Conservation (phyloP, 2,329 filamentous ascomycete genomes). For the Drechslerella stenobrocha region DNA sequence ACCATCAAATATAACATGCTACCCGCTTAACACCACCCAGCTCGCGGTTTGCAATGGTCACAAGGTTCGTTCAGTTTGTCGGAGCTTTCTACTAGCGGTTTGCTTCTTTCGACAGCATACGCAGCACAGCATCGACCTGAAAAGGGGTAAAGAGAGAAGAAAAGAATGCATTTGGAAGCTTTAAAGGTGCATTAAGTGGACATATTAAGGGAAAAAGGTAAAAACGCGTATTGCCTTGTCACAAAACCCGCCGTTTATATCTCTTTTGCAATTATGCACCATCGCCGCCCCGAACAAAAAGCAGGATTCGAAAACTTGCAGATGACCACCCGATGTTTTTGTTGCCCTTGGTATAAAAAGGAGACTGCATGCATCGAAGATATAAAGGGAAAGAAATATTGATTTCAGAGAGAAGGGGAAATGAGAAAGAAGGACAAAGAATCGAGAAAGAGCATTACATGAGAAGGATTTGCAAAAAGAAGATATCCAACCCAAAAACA, state of each 20-base stretch:
- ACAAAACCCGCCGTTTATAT: slow-evolving; percentile 49
- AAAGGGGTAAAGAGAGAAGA: slow-evolving; percentile 17
- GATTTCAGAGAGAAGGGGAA: not conserved
- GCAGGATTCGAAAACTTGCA: slow-evolving; percentile 41
- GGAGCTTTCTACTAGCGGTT: slow-evolving; percentile 13
- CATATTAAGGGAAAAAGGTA: slow-evolving; percentile 45
- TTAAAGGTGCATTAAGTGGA: slow-evolving; percentile 48
- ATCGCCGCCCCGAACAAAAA: slow-evolving; percentile 35
- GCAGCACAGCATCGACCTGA: slow-evolving; percentile 17
- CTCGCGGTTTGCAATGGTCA: slow-evolving; percentile 15
- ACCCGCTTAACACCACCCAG: not conserved
- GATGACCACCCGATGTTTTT: slow-evolving; percentile 48
- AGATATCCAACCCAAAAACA: slow-evolving; percentile 47
- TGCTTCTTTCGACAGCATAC: slow-evolving; percentile 22
- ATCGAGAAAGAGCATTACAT: slow-evolving; percentile 18
- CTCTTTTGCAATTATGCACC: slow-evolving; percentile 49
- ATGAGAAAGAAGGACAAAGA: slow-evolving; percentile 1
- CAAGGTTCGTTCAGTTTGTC: slow-evolving; percentile 11
- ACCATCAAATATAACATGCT: too few relatives aligned
- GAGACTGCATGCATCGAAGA: slow-evolving; percentile 45
- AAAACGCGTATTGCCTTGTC: slow-evolving; percentile 49
- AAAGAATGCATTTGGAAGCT: slow-evolving; percentile 48
- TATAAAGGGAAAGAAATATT: slow-evolving; percentile 21
- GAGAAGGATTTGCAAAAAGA: slow-evolving; percentile 39
- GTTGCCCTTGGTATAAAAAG: slow-evolving; percentile 49